Evolutionary conservation across 345 rosid genomes (phyloP), one percentile per base, ranked within the genome.

Genomic region (Conringia planisiliqua): DNA sequence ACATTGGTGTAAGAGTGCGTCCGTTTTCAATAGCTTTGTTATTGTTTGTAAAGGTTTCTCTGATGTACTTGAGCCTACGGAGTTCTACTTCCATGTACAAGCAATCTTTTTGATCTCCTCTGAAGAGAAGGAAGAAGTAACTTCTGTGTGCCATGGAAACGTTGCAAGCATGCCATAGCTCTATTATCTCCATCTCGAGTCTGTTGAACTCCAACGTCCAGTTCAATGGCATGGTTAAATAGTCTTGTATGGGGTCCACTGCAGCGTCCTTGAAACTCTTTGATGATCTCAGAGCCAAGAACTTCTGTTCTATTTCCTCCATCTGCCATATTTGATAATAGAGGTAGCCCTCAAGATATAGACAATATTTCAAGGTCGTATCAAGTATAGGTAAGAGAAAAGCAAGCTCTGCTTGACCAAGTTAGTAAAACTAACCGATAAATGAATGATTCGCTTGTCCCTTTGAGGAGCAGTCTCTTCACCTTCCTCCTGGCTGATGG

Each of bases 61-160:
- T 89, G 6, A 92, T 85, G 76, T 87, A 85, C 71, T 83, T 64
- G 59, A 95, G 74, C 72, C 96, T 83, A 70, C 90, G 86, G 67
- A 79, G 87, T 82, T 95, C 99, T 17, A 89, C 97, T 75, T 92
- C 97, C 96, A 92, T 80, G 83, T 92, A 92, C 76, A 90, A 81
- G 9, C 86, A 85, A 75, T 95, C 96, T 57, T 86, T 75, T 16
- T 86, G 88, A 78, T 90, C 93, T 47, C 97, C 97, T 72, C 88
- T 87, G 69, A 89, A 86, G 42, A 87, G 83, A 72, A 91, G 85
- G 82, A 85, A 92, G 82, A 92, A 92, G 88, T 95, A 90, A 81
- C 91, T 85, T 79, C 97, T 82, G 82, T 95, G 99, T 56, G 86
- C 86, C 86, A 92, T 74, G 43, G 96, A 83, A 32, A 90, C 84